Evolutionary conservation across 2,329 filamentous ascomycete species (phyloP), one percentile per base, ranked within the genome.

Genomic region (Penicillium sp.): DNA sequence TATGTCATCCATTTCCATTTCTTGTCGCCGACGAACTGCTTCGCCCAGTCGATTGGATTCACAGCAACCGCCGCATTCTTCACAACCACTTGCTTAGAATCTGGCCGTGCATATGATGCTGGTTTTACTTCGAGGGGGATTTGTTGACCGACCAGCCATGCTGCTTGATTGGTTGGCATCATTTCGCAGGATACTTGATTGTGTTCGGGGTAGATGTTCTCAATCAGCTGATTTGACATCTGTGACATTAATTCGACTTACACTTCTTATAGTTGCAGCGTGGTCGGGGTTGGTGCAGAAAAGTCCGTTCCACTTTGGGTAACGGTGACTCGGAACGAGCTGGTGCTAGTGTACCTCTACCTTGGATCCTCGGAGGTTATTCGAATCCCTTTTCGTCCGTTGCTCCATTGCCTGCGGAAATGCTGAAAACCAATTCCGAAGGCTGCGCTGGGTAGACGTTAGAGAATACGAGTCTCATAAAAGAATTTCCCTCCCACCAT

Each of bases 41-140:
- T 63, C 16, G 67, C 73, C 67, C 72, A 72, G 58, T 79, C 77
- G 21, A 79, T 67, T 0, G 74, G 72, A 52, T 79, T 79, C 55
- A 80, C 67, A 1, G 74, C 76, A 1, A 77, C 62, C 5, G 74
- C 72, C n/a, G 57, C 55, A 46, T 74, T 75, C 36, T 70, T 69
- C 54, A 80, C 66, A 10, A 77, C 66, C 21, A 80, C 63, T 50
- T 79, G 66, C 29, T 68, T 66, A 0, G 62, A 51, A 0, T 65
- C 67, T 0, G 76, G 70, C n/a, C 64, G 53, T 0, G 70, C 69
- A 47, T 72, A 75, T 1, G 75, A 72, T 2, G 74, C 76, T 4
- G 67, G 57, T 3, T 64, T 59, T 49, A 79, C 71, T 41, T 71
- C 62, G 14, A 72, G 63, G 6, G 69, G 57, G 11, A 61, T 52